A percentile compares a stretch with the other conserved stretches of the same genome.
phyloP scores from a whole-genome alignment of 306 rosid species.

The Gastrolobium villosum region DNA sequence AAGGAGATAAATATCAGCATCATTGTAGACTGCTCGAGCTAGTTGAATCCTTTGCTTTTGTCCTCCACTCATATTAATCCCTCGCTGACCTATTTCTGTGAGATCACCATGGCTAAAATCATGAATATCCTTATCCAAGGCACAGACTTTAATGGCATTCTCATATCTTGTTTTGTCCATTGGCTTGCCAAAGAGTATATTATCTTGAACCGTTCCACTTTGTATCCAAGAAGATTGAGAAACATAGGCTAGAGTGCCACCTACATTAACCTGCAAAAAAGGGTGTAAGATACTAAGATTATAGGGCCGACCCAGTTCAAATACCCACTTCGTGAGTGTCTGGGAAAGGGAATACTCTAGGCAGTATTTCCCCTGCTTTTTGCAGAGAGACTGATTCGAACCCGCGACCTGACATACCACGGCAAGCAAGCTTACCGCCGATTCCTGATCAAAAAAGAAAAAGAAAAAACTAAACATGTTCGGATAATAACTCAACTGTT shows the following conservation, averaged over 20 bases:
- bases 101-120: constrained; percentile 68
- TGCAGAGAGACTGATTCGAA: no score
- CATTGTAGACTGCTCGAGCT: constrained; percentile 69
- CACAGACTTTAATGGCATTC: constrained; percentile 62
- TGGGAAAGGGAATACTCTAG: no score
- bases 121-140: constrained; percentile 65
- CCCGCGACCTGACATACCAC: no score
- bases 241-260: constrained; percentile 66
- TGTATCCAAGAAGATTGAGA: constrained; percentile 80
- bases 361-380: no score
- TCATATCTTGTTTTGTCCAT: constrained; percentile 59
- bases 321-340: no score
- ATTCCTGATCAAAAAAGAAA: no score
- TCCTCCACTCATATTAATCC: constrained; percentile 79
- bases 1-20: constrained; percentile 70
- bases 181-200: constrained; percentile 65
- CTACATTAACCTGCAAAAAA: constrained; percentile 56
- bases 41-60: constrained; percentile 78
- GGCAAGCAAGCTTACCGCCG: no score
- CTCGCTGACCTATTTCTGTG: constrained; percentile 78
- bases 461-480: background rate
- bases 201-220: constrained; percentile 72
- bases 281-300: no score
- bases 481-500: constrained; percentile 45
- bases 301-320: no score